Evolutionary conservation across 176 grass and related monocot species (phyloP), one percentile per base, ranked within the genome.

Genomic region (Oryza coarctata): DNA sequence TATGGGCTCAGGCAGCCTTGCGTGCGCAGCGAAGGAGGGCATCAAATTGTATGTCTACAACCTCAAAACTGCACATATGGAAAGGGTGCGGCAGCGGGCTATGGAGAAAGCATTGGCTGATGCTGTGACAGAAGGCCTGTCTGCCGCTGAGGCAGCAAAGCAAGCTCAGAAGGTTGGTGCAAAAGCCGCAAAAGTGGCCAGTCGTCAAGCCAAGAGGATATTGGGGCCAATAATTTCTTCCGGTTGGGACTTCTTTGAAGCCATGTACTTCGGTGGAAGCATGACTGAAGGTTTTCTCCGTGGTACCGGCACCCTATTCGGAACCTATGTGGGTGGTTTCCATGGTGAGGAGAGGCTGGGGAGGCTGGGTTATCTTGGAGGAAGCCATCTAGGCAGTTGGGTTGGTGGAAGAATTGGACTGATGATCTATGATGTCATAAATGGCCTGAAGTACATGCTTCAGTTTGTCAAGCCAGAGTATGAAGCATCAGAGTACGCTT

Each of bases 171-270:
- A 94, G 58, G 33, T 90, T 35, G 91, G 97, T 55, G 35, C 90
- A 64, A 99, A 99, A 77, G 89, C 93, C 2, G 91, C 89, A 9
- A 99, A 99, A 80, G 22, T 90, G 61, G 97, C 97, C 1, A 80
- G 91, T 57, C 91, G 89, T 65, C 97, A 99, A 87, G 93, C 97
- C 23, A 96, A 94, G 61, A 84, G 97, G 29, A 99, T 96, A 58
- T 63, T 99, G 32, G 97, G 97, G 47, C 97, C 97, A 6, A 86
- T 99, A 44, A 84, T 96, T 76, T 99, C 97, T 44, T 99, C 85
- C 38, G 91, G 97, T 15, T 99, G 97, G 97, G 97, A 99, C 80
- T 96, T 99, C 85, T 96, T 99, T 74, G 97, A 99, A 89, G 97
- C 97, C 38, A 87, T 96, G 86, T 94, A 99, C 83, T 99, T 88